Evolutionary conservation across 352 stramenopile species (phyloP).

Genomic region (Globisporangium parvum): DNA sequence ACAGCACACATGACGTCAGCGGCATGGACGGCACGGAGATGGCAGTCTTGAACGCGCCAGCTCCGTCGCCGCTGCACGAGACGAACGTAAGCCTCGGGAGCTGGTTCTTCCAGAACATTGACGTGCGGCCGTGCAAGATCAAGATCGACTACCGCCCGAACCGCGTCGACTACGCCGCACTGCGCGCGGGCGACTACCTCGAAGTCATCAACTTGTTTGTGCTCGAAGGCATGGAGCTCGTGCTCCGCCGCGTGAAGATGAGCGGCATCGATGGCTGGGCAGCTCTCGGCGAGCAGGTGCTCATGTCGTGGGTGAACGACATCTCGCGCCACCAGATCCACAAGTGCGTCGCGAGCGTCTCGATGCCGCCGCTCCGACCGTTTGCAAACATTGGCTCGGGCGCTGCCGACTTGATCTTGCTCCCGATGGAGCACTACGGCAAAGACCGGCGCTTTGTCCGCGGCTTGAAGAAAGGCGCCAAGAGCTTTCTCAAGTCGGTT

Average conservation of each 20-base stretch:
- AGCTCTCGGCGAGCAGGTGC: conserved; percentile 59
- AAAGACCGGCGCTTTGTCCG: conserved; percentile 78
- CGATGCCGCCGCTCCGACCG: conserved; percentile 75
- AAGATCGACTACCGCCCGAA: conserved; percentile 89
- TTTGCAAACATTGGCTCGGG: conserved; percentile 86
- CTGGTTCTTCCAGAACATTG: conserved; percentile 88
- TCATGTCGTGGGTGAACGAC: conserved; percentile 86
- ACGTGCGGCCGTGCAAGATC: conserved; percentile 86
- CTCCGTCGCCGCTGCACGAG: conserved; percentile 23
- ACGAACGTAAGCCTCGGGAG: conserved; percentile 37
- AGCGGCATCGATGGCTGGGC: conserved; percentile 76
- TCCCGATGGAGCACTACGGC: conserved; percentile 83
- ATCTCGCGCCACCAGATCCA: conserved; percentile 87
- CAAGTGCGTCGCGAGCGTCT: conserved; percentile 86
- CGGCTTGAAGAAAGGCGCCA: conserved; percentile 79
- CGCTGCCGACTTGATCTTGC: conserved; percentile 77
- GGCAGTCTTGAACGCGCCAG: conserved; percentile 19
- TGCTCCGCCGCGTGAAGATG: conserved; percentile 80
- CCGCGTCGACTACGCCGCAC: conserved; percentile 77
- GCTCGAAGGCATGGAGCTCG: conserved; percentile 83
- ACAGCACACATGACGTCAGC: conserved; percentile 28
- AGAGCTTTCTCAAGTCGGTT: conserved; percentile 84
- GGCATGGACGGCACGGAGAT: conserved; percentile 51
- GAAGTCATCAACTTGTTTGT: conserved; percentile 89
- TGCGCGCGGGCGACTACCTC: conserved; percentile 80